Conservation (phyloP, 257 asterid genomes). For the Leptodermis oblonga region DNA sequence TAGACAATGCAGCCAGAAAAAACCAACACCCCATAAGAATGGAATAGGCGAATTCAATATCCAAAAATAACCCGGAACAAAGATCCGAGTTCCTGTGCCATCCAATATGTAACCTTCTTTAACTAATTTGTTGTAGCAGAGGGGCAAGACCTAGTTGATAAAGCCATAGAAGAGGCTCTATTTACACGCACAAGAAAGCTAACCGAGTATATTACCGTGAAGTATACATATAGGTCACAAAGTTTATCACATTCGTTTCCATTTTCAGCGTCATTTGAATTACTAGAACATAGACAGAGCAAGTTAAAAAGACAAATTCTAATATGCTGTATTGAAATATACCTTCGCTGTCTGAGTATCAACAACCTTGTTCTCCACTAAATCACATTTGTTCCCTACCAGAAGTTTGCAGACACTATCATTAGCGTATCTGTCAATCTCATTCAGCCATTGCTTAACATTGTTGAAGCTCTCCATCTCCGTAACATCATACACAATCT, state of each 20-base stretch:
- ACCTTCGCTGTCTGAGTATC: conserved; percentile 88
- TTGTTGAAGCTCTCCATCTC: conserved; percentile 99
- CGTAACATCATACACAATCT: conserved; percentile 95
- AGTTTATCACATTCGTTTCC: not conserved
- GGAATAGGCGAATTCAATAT: not conserved
- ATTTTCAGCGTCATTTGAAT: not conserved
- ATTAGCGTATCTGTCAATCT: conserved; percentile 91
- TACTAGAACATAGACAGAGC: not conserved
- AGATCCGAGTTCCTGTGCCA: not conserved
- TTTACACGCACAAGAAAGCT: not conserved
- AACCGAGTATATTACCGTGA: not conserved
- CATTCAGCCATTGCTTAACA: conserved; percentile 95
- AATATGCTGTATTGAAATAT: conserved; percentile 2
- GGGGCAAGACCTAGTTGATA: not conserved
- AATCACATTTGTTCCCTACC: conserved; percentile 96
- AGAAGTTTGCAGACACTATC: conserved; percentile 97
- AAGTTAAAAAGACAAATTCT: not conserved
- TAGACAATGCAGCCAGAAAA: not conserved
- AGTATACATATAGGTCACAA: not conserved
- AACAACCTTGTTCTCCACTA: conserved; percentile 83
- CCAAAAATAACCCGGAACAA: not conserved
- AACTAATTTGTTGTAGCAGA: not conserved
- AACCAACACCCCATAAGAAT: not conserved
- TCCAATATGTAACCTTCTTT: not conserved
- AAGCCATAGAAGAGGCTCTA: not conserved